A percentile compares a stretch with the other conserved stretches of the same genome.
Evolutionary conservation across 495 filamentous ascomycete genomes (phyloP).

Genomic region (Recurvomyces mirabilis): DNA sequence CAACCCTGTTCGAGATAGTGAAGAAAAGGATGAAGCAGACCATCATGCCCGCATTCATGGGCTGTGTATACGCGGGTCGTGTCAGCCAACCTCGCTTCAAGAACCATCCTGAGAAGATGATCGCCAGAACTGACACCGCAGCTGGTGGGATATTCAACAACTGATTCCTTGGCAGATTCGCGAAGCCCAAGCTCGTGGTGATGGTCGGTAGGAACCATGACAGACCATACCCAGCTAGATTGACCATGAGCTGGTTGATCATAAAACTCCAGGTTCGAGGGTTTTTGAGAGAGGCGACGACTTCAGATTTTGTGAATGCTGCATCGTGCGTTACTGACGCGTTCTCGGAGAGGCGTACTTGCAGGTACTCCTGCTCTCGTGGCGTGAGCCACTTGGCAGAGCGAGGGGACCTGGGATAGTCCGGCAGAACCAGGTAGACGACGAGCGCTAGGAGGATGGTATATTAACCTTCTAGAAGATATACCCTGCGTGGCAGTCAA

Average conservation of each 20-base stretch:
- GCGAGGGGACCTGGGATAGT: slow-evolving; percentile 1
- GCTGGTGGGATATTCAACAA: slow-evolving; percentile 26
- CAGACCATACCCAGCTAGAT: slow-evolving; percentile 27
- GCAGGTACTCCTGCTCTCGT: slow-evolving; percentile 34
- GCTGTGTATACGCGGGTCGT: background rate
- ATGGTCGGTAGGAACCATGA: slow-evolving; percentile 29
- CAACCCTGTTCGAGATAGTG: background rate
- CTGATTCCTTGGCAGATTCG: slow-evolving; percentile 27
- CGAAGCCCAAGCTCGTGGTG: slow-evolving; percentile 29
- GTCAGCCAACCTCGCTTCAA: background rate
- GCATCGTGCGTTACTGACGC: slow-evolving; percentile 30
- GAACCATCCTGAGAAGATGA: background rate
- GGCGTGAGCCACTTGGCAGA: slow-evolving; percentile 29
- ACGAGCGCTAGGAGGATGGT: background rate
- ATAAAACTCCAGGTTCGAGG: slow-evolving; percentile 28
- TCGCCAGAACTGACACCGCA: background rate
- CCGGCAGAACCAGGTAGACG: background rate
- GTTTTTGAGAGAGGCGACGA: slow-evolving; percentile 29
- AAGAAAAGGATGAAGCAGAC: background rate
- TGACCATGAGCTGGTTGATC: slow-evolving; percentile 27
- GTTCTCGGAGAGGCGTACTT: slow-evolving; percentile 33
- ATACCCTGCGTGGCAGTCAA: no score
- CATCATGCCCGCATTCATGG: background rate
- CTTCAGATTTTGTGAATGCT: slow-evolving; percentile 29
- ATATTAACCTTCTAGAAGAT: background rate